These are phyloP conservation scores for Tylopilus orsonianus DNA, from an alignment of 1,284 basidiomycete genomes.

Conservation along the genomic window DNA sequence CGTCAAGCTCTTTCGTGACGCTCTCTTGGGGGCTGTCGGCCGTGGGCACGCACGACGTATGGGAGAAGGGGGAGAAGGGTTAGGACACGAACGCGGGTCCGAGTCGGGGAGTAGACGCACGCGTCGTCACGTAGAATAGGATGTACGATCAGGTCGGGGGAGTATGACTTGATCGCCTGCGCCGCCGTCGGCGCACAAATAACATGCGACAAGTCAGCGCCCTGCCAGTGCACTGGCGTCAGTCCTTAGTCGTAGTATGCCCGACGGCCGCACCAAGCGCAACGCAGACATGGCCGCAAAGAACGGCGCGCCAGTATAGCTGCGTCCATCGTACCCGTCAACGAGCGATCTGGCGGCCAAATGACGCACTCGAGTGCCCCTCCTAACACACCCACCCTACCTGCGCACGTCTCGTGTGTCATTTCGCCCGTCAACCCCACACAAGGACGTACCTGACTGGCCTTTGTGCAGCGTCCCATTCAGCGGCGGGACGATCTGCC, in stretches of 20 bases:
- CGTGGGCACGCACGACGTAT: no score
- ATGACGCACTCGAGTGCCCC: slow-evolving; percentile 81
- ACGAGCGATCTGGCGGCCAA: neutral
- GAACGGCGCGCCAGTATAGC: slow-evolving; percentile 95
- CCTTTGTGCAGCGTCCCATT: slow-evolving; percentile 90
- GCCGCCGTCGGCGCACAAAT: slow-evolving; percentile 93
- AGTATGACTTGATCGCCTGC: slow-evolving; percentile 92
- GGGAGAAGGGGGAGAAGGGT: no score
- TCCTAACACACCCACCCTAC: slow-evolving; percentile 90
- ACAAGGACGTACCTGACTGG: slow-evolving; percentile 71
- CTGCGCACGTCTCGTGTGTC: slow-evolving; percentile 38
- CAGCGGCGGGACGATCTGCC: slow-evolving; percentile 81
- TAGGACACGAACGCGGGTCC: neutral
- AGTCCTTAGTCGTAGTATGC: neutral
- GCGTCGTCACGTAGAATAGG: slow-evolving; percentile 73
- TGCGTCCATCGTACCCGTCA: slow-evolving; percentile 32
- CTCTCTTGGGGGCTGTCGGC: slow-evolving; percentile 47
- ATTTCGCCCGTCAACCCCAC: slow-evolving; percentile 1
- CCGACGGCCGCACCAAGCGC: slow-evolving; percentile 59
- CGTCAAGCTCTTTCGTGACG: slow-evolving; percentile 61
- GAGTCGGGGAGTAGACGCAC: slow-evolving; percentile 30
- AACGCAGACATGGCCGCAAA: slow-evolving; percentile 89
- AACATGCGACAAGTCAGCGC: slow-evolving; percentile 93
- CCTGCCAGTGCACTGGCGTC: slow-evolving; percentile 44
- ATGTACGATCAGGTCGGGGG: slow-evolving; percentile 95